Base-by-base conservation (phyloP, 1,139 yeast species). In the Zhuliangozyma blackwelliae region DNA sequence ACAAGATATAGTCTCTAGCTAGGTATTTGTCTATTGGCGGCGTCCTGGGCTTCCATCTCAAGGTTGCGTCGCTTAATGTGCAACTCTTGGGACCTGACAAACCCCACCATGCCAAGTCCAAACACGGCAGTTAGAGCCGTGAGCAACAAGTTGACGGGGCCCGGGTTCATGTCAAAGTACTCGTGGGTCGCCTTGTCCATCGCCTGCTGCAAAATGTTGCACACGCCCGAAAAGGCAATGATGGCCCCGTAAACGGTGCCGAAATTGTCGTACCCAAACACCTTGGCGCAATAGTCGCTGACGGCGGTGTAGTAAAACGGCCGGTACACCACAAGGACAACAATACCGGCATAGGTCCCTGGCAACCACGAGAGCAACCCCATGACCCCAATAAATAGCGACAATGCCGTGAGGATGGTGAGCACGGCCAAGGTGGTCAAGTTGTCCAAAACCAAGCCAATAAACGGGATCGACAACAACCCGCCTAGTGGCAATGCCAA, bases 291-390 rank as follows among this genome's bases (percentile, higher is more conserved):
- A 54, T 81, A 87, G 58, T 90, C 97, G 5, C 95, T 84, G 2
- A 89, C 86, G 0, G 95, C 88, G 2, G 97, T 89, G 60, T 89
- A 90, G 54, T 85, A 88, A 53, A 89, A 85, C 11, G 97, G 97
- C 57, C 97, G 74, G 59, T 85, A 89, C 1, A 86, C 67, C n/a
- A 87, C 96, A 46, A 90, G 68, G 23, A 84, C 50, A 1, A 77
- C 49, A 31, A 88, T 82, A 8, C 95, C 94, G 1, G 74, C 35
- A 48, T 82, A 72, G 10, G 84, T 74, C 3, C 65, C 61, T 19
- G 76, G 75, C 22, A 75, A 54, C 55, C 70, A 63, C 1, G 82
- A 63, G 10, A 84, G 47, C 29, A 85, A 58, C 0, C 95, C 95
- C 52, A 77, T 65, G 1, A 82, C 45, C 8, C 95, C 95, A 44